Percentiles rank a stretch among this genome's conserved stretches.
Conservation (phyloP, 2,329 filamentous ascomycete genomes). For the Paramyrothecium sp. region DNA sequence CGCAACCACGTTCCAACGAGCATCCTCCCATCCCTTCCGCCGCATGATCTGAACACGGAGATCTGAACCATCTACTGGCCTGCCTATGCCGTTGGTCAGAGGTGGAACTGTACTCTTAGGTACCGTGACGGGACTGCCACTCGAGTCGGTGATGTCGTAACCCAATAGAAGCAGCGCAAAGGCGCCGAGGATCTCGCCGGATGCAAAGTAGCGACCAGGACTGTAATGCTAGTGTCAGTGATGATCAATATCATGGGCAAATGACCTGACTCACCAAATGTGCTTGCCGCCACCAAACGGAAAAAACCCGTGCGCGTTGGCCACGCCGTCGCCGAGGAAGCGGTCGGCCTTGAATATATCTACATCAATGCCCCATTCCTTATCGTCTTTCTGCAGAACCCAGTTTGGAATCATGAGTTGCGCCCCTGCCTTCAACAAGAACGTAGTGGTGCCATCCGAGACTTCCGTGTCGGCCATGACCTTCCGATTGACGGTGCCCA, state of each 20-base stretch:
- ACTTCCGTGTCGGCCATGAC: not conserved
- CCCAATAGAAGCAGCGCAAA: not conserved
- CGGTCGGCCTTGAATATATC: not conserved
- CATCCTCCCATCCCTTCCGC: no score
- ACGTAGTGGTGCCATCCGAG: not conserved
- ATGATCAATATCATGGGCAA: not conserved
- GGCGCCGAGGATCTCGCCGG: not conserved
- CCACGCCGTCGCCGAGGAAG: not conserved
- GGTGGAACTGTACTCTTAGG: no score
- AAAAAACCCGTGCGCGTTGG: not conserved
- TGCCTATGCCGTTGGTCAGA: no score
- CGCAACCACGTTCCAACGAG: no score
- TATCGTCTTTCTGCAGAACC: not conserved
- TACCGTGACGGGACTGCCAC: no score
- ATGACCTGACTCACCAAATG: not conserved
- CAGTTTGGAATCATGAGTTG: not conserved
- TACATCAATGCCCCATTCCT: not conserved
- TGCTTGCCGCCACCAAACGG: slow-evolving; percentile 1
- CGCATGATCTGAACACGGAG: no score
- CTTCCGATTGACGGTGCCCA: not conserved
- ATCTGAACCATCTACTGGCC: no score
- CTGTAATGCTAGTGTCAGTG: not conserved
- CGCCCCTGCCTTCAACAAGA: not conserved
- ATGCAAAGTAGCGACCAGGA: not conserved
- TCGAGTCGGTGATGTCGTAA: no score